These are phyloP conservation scores for Aristolochia fimbriata DNA, from an alignment of 164 flowering plant genomes.

Conservation along the genomic window DNA sequence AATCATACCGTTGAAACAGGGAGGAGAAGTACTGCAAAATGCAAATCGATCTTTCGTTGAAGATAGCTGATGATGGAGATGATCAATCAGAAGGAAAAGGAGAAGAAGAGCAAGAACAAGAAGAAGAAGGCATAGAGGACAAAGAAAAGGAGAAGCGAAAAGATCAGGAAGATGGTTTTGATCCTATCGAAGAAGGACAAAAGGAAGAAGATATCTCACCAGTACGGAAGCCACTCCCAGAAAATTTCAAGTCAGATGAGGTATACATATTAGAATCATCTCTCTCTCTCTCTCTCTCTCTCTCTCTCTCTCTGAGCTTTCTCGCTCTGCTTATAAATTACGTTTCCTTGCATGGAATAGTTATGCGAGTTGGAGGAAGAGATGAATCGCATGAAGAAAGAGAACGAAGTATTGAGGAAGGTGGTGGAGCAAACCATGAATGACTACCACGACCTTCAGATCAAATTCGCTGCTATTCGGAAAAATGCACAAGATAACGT, in stretches of 20 bases:
- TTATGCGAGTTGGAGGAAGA: constrained; percentile 29
- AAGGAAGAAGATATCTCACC: not conserved
- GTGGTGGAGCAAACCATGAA: constrained; percentile 59
- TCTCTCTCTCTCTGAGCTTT: too few species aligned
- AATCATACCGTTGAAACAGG: not conserved
- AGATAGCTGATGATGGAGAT: not conserved
- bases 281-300: too few species aligned
- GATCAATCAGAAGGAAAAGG: not conserved
- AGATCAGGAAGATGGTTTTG: not conserved
- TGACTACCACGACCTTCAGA: constrained; percentile 53
- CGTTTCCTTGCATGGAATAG: too few species aligned
- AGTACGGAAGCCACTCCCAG: not conserved
- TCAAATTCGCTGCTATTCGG: constrained; percentile 27
- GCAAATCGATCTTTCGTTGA: constrained; percentile 7
- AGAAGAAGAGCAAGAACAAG: not conserved
- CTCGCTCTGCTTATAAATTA: too few species aligned
- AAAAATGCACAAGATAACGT: constrained; percentile 18
- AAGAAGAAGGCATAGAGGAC: not conserved
- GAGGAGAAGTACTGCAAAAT: not conserved
- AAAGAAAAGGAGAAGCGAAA: not conserved
- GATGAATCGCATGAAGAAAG: constrained; percentile 61
- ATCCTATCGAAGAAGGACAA: not conserved
- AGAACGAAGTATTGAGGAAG: constrained; percentile 44
- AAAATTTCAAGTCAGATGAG: constrained; percentile 3
- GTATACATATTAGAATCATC: not conserved